These are phyloP conservation scores for Crataegus laevigata DNA, from an alignment of 306 rosid species.

Conservation along the genomic window DNA sequence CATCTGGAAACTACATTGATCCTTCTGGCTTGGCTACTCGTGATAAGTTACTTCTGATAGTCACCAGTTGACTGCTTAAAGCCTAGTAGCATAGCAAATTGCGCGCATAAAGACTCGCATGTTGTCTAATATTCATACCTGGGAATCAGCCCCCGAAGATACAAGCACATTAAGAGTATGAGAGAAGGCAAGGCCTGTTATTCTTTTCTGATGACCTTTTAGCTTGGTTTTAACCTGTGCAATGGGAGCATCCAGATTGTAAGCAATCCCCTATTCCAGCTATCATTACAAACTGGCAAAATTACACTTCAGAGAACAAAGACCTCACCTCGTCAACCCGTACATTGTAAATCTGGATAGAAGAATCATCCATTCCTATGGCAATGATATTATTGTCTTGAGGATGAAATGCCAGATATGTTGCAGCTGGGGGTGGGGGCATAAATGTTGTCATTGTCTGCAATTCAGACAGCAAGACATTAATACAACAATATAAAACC, in stretches of 20 bases:
- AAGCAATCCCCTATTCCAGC: not conserved
- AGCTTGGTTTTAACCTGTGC: conserved; percentile 85
- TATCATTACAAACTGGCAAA: conserved; percentile 4
- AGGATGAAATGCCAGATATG: conserved; percentile 97
- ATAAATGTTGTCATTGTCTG: conserved; percentile 99
- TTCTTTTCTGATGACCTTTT: conserved; percentile 98
- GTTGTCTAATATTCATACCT: conserved; percentile 45
- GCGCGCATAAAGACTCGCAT: not conserved
- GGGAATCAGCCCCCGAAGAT: conserved; percentile 99
- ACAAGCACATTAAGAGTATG: conserved; percentile 80
- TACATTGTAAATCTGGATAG: conserved; percentile 93
- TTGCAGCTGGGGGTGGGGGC: conserved; percentile 99
- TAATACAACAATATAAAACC: conserved; percentile 10
- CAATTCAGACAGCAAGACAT: conserved; percentile 19
- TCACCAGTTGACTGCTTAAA: not conserved
- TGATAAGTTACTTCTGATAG: not conserved
- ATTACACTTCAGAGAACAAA: conserved; percentile 11
- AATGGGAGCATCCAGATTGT: conserved; percentile 10
- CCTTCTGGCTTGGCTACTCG: not conserved
- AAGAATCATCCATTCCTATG: conserved; percentile 97
- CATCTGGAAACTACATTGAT: not conserved
- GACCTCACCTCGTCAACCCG: conserved; percentile 98
- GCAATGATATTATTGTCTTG: conserved; percentile 98
- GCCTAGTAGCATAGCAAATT: not conserved
- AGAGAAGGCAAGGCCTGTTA: conserved; percentile 97